These are phyloP conservation scores for Wickerhamomyces tratensis DNA, from an alignment of 805 yeast species.

Conservation along the genomic window DNA sequence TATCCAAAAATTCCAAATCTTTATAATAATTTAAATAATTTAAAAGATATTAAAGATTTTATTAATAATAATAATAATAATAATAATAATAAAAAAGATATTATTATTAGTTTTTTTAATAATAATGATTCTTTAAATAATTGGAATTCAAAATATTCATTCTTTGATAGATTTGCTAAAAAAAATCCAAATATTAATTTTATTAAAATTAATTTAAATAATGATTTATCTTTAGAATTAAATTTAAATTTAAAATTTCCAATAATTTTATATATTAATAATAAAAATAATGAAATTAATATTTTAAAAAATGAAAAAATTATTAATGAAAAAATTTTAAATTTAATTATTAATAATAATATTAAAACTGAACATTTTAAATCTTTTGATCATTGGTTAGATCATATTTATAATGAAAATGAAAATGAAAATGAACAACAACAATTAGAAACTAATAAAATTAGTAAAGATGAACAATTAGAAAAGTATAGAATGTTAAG, in stretches of 20 bases:
- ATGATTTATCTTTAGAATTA: conserved; percentile 15
- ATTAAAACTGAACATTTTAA: conserved; percentile 7
- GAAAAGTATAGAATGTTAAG: conserved; percentile 12
- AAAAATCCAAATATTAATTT: conserved; percentile 16
- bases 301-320: conserved; percentile 9
- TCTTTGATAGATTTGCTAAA: conserved; percentile 21
- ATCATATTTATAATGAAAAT: conserved; percentile 8
- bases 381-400: conserved; percentile 6
- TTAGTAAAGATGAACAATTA: conserved; percentile 1
- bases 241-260: conserved; percentile 23
- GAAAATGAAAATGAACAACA: conserved; percentile 11
- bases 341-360: conserved; percentile 19
- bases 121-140: too few relatives aligned
- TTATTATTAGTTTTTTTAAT: too few relatives aligned
- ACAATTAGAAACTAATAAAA: conserved; percentile 1
- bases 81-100: too few relatives aligned
- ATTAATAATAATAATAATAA: too few relatives aligned
- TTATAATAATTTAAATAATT: too few relatives aligned
- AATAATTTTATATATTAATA: conserved; percentile 19
- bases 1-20: conserved; percentile 18
- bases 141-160: conserved; percentile 23
- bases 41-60: too few relatives aligned
- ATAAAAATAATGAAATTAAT: conserved; percentile 6
- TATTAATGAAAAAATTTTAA: conserved; percentile 17
- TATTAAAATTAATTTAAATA: conserved; percentile 24